These are phyloP conservation scores for Melastoma candidum DNA, from an alignment of 441 rosid genomes.

Conservation along the genomic window DNA sequence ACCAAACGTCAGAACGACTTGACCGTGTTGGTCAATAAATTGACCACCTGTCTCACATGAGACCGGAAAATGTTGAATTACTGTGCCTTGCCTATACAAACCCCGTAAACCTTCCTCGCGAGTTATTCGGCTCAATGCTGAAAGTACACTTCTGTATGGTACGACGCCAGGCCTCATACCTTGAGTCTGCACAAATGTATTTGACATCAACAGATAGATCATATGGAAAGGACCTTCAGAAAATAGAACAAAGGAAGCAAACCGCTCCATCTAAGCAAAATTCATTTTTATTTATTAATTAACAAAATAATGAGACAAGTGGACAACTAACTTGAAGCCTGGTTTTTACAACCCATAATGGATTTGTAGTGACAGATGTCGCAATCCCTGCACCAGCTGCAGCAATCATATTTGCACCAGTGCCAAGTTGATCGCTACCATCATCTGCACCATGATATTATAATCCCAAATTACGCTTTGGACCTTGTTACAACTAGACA, in stretches of 20 bases:
- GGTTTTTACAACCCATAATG: constrained; percentile 77
- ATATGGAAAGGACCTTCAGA: constrained; percentile 2
- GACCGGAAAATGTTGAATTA: neutral
- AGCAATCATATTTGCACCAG: constrained; percentile 57
- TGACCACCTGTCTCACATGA: too few species aligned
- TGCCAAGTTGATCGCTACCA: constrained; percentile 29
- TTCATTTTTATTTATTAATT: neutral
- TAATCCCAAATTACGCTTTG: too few species aligned
- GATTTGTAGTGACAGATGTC: constrained; percentile 49
- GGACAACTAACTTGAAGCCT: constrained; percentile 42
- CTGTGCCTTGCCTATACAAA: constrained; percentile 40
- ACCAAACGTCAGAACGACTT: too few species aligned
- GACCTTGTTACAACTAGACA: too few species aligned
- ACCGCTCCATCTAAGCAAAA: neutral
- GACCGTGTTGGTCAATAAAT: too few species aligned
- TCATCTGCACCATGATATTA: constrained; percentile 10
- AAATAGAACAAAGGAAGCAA: too few species aligned
- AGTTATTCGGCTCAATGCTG: constrained; percentile 50
- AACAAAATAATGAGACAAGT: neutral
- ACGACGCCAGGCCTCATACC: constrained; percentile 45
- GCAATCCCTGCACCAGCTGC: constrained; percentile 71
- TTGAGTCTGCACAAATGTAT: constrained; percentile 36
- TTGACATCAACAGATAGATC: constrained; percentile 7
- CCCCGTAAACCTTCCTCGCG: constrained; percentile 60
- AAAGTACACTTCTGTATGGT: constrained; percentile 45